Percentiles rank a stretch among this genome's conserved stretches.
These are phyloP conservation scores for Dictyostelium intermedium DNA, from an alignment of 78 protist species.

Conservation along the genomic window DNA sequence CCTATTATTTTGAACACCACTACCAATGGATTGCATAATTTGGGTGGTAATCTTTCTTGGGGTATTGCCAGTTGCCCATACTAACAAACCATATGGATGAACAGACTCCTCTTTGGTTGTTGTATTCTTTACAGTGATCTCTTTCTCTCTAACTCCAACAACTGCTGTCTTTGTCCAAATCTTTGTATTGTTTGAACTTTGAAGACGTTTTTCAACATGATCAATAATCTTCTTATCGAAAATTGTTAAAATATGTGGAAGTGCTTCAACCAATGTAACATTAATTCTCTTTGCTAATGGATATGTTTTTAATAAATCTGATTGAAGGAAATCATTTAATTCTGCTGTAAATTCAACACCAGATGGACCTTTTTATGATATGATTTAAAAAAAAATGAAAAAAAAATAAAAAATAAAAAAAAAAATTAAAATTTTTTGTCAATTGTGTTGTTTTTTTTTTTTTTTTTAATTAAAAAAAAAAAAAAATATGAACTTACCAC, in stretches of 20 bases:
- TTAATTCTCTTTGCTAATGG: conserved; percentile 51
- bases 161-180: conserved; percentile 70
- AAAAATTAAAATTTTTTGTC: neutral
- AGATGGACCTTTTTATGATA: conserved; percentile 93
- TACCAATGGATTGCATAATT: conserved; percentile 11
- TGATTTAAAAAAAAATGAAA: neutral
- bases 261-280: conserved; percentile 64
- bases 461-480: neutral
- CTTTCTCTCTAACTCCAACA: conserved; percentile 27
- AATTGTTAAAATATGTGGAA: conserved; percentile 62
- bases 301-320: conserved; percentile 22
- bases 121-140: conserved; percentile 7
- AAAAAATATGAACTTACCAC: conserved; percentile 42
- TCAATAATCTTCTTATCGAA: conserved; percentile 62
- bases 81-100: conserved; percentile 55
- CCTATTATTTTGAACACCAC: conserved; percentile 20
- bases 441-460: neutral
- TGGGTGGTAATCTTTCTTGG: conserved; percentile 40
- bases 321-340: conserved; percentile 83
- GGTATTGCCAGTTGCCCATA: conserved; percentile 73
- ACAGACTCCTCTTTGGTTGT: neutral
- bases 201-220: conserved; percentile 66
- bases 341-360: conserved; percentile 87
- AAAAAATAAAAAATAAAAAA: neutral
- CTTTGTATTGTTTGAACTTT: neutral